Evolutionary conservation across 768 basidiomycete genomes (phyloP).

Genomic region (Stropharia rugosoannulata): DNA sequence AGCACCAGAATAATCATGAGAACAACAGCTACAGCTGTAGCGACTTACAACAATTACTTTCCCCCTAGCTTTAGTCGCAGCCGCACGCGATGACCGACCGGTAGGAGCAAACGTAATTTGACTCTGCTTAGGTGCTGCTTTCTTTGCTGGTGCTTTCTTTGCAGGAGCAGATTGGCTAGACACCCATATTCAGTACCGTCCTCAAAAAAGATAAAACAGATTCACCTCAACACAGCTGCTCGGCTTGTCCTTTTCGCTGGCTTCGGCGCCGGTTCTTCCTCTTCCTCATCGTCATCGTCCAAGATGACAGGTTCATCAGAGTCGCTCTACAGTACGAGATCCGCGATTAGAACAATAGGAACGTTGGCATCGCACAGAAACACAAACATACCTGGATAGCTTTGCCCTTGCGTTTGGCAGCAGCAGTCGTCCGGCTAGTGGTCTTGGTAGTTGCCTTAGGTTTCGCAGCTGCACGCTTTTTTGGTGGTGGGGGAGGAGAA

Average conservation of each 20-base stretch:
- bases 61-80: conserved; percentile 66
- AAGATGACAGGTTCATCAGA: conserved; percentile 53
- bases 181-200: not conserved
- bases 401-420: conserved; percentile 16
- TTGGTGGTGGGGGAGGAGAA: conserved; percentile 38
- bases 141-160: conserved; percentile 45
- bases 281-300: conserved; percentile 53
- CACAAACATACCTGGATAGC: conserved; percentile 12
- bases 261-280: conserved; percentile 44
- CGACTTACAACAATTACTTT: conserved; percentile 58
- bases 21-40: not conserved
- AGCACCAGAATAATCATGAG: not conserved
- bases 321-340: conserved; percentile 30
- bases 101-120: conserved; percentile 65
- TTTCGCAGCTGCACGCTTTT: conserved; percentile 37
- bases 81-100: conserved; percentile 59
- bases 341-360: not conserved
- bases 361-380: not conserved
- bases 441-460: conserved; percentile 39
- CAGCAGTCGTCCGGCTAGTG: conserved; percentile 32
- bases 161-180: conserved; percentile 31
- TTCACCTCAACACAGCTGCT: conserved; percentile 64
- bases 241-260: conserved; percentile 58
- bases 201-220: not conserved
- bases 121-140: conserved; percentile 55